Percentiles rank a stretch among this genome's conserved stretches.
Evolutionary conservation across 2,329 filamentous ascomycete species (phyloP).

Genomic region (Colletotrichum abscissum): DNA sequence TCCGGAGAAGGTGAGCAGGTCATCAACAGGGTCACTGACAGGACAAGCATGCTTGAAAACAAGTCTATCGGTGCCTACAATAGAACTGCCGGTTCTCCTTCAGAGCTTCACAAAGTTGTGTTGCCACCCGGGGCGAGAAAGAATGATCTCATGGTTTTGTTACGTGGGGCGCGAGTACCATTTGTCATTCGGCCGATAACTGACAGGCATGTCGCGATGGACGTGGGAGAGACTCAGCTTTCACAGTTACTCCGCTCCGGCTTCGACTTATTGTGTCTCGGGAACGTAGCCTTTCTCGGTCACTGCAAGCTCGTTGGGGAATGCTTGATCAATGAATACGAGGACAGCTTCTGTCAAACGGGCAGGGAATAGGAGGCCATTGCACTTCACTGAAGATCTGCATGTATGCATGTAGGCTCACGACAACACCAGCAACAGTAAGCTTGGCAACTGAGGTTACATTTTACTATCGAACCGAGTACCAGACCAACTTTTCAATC

Average conservation of each 20-base stretch:
- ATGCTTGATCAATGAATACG: background rate
- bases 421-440: background rate
- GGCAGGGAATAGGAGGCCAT: background rate
- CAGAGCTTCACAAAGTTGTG: background rate
- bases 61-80: background rate
- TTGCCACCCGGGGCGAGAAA: background rate
- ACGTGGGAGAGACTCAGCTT: no score
- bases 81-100: background rate
- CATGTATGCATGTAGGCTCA: background rate
- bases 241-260: no score
- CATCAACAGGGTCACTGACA: background rate
- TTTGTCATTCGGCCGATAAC: background rate
- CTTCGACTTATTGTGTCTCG: no score
- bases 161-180: background rate
- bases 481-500: conserved; percentile 16
- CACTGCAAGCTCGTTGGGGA: background rate
- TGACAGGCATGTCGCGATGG: no score
- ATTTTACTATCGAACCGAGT: conserved; percentile 6
- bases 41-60: background rate
- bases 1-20: background rate
- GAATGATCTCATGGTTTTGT: background rate
- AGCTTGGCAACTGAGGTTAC: conserved; percentile 16
- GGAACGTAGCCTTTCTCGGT: no score
- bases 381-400: background rate
- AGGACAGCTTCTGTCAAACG: background rate